Evolutionary conservation across 805 yeast genomes (phyloP).

Genomic region (Candida andamanensis): DNA sequence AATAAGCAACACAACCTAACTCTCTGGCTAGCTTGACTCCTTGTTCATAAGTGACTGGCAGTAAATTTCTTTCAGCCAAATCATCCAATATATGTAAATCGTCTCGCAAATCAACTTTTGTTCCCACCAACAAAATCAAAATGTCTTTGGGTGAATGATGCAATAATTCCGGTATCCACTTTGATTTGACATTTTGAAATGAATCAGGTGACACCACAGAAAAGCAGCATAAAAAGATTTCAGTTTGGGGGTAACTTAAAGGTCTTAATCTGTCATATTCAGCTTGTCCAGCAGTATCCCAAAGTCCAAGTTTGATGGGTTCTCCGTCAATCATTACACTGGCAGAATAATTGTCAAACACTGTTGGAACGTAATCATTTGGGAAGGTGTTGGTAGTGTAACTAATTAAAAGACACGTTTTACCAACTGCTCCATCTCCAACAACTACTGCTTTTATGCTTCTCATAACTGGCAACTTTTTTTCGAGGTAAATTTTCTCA

Average conservation of each 20-base stretch:
- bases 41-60: slow-evolving; percentile 58
- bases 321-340: slow-evolving; percentile 78
- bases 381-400: slow-evolving; percentile 93
- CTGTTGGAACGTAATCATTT: slow-evolving; percentile 90
- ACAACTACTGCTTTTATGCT: slow-evolving; percentile 89
- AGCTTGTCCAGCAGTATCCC: slow-evolving; percentile 97
- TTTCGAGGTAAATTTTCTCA: too few species aligned
- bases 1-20: slow-evolving; percentile 64
- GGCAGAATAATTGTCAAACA: slow-evolving; percentile 87
- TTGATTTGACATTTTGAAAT: slow-evolving; percentile 72
- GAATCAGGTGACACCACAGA: slow-evolving; percentile 78
- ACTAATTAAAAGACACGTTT: slow-evolving; percentile 80
- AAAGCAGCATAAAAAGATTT: slow-evolving; percentile 80
- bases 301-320: slow-evolving; percentile 77
- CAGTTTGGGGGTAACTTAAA: slow-evolving; percentile 87
- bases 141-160: slow-evolving; percentile 76
- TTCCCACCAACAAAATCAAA: slow-evolving; percentile 72
- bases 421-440: slow-evolving; percentile 96
- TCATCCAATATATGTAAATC: slow-evolving; percentile 72
- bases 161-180: slow-evolving; percentile 75
- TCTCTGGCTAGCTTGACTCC: slow-evolving; percentile 66
- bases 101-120: slow-evolving; percentile 83
- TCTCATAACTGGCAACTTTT: too few species aligned
- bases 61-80: slow-evolving; percentile 54
- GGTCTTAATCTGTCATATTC: slow-evolving; percentile 90